phyloP scores from a whole-genome alignment of 1,139 yeast species.

The Geotrichum restrictum region DNA sequence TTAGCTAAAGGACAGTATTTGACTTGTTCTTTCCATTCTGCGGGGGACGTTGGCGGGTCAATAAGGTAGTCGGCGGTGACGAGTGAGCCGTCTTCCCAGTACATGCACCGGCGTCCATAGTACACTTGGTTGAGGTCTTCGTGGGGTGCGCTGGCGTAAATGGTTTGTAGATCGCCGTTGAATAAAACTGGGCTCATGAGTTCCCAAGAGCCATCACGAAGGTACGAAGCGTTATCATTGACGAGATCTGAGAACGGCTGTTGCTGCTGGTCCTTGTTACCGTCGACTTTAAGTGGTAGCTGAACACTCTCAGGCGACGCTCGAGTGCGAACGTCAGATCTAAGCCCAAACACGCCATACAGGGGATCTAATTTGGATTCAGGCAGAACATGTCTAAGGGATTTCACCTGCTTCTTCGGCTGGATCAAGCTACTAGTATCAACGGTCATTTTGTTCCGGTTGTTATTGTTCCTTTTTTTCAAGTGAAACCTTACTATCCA shows the following conservation, averaged over 20 bases:
- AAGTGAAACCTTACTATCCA: not conserved
- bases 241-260: constrained; percentile 44
- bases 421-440: not conserved
- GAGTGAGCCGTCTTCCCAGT: constrained; percentile 58
- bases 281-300: constrained; percentile 36
- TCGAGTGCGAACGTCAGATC: constrained; percentile 18
- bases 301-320: constrained; percentile 33
- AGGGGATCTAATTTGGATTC: not conserved
- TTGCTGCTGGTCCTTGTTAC: constrained; percentile 26
- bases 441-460: no score
- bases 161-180: constrained; percentile 73
- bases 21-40: constrained; percentile 50
- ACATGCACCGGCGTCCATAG: constrained; percentile 74
- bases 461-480: no score
- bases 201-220: constrained; percentile 38
- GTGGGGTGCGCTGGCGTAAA: constrained; percentile 57
- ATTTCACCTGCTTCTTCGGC: not conserved
- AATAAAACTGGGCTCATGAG: constrained; percentile 53
- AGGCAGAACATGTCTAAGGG: not conserved
- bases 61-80: constrained; percentile 78
- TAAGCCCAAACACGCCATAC: constrained; percentile 17
- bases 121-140: constrained; percentile 53
- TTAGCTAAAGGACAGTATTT: constrained; percentile 57
- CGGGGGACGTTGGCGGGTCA: constrained; percentile 44
- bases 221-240: constrained; percentile 44